Evolutionary conservation across 768 basidiomycete genomes (phyloP).

Genomic region (Mycena haematopus): DNA sequence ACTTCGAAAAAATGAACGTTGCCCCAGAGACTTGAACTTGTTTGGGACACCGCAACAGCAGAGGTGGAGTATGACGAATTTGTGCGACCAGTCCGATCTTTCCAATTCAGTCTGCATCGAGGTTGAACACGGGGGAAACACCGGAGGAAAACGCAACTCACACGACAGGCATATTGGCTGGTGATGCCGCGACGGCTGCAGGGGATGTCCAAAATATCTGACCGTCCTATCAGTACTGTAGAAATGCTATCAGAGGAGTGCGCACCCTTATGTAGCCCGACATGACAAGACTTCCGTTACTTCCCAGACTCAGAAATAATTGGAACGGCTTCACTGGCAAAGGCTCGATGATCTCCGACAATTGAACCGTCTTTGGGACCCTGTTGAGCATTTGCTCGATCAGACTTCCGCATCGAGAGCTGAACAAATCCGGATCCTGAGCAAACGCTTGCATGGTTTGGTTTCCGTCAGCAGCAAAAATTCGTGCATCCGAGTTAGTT

Average conservation of each 20-base stretch:
- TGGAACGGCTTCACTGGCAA: conserved; percentile 19
- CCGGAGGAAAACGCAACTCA: not conserved
- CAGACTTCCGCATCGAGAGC: conserved; percentile 9
- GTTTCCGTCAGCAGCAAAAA: conserved; percentile 22
- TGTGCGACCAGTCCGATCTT: conserved; percentile 4
- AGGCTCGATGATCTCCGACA: conserved; percentile 20
- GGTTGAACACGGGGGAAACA: not conserved
- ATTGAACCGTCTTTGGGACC: conserved; percentile 19
- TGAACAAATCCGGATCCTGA: conserved; percentile 15
- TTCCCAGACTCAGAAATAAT: conserved; percentile 8
- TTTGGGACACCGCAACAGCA: not conserved
- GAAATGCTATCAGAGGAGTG: not conserved
- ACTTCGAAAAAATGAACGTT: not conserved
- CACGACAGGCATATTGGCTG: conserved; percentile 21
- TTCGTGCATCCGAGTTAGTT: conserved; percentile 19
- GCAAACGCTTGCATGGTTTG: conserved; percentile 17
- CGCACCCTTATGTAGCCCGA: conserved; percentile 18
- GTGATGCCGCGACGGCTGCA: conserved; percentile 10
- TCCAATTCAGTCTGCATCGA: conserved; percentile 18
- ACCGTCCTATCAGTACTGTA: not conserved
- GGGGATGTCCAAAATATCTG: conserved; percentile 24
- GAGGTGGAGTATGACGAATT: conserved; percentile 3
- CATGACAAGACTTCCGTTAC: conserved; percentile 11
- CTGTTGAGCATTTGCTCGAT: conserved; percentile 29
- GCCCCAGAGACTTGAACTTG: not conserved